Evolutionary conservation across 345 rosid genomes (phyloP).

Genomic region (Eucalyptus virginea): DNA sequence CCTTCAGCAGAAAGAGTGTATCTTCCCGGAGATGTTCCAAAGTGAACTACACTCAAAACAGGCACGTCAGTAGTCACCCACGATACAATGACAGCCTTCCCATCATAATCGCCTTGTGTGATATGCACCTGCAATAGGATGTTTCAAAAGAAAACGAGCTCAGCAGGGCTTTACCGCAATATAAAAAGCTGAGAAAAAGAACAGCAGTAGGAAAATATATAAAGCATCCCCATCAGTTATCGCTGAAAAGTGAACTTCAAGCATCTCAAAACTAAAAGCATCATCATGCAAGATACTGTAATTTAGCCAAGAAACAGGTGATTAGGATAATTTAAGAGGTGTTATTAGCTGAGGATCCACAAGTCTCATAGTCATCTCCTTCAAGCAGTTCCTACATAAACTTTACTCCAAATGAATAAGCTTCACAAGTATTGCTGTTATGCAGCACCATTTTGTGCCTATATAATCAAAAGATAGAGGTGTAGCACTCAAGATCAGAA

Average conservation of each 20-base stretch:
- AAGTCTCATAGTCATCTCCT: neutral
- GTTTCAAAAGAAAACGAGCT: neutral
- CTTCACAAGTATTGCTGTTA: neutral
- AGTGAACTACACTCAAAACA: conserved; percentile 45
- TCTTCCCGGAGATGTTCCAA: conserved; percentile 32
- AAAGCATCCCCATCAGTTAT: neutral
- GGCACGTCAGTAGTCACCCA: conserved; percentile 82
- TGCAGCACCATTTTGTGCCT: neutral
- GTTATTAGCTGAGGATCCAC: neutral
- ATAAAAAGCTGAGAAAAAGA: neutral
- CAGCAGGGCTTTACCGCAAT: neutral
- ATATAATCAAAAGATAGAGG: neutral
- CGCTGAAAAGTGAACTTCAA: neutral
- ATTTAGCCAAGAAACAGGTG: neutral
- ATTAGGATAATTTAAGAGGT: neutral
- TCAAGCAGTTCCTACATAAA: neutral
- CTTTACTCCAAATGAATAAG: neutral
- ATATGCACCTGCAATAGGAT: conserved; percentile 53
- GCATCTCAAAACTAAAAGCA: neutral
- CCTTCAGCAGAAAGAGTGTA: conserved; percentile 57
- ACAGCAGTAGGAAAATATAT: neutral
- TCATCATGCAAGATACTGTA: neutral
- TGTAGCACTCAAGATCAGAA: neutral
- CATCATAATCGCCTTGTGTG: conserved; percentile 91
- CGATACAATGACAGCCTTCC: conserved; percentile 76